Conservation (phyloP, 1,284 basidiomycete genomes). For the Sporisorium iseilematis-ciliati region DNA sequence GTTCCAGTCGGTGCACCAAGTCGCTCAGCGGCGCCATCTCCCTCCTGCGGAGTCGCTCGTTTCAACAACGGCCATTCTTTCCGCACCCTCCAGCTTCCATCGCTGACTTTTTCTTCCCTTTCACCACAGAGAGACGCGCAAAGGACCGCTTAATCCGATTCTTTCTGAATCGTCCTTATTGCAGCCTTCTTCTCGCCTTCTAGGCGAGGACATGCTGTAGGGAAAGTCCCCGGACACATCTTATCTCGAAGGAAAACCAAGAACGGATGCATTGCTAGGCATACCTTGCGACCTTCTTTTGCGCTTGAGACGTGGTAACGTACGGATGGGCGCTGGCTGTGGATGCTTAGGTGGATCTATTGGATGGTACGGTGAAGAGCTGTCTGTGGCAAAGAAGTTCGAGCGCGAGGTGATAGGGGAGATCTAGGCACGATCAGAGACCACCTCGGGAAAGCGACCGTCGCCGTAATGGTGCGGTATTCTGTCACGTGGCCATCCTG, state of each 20-base stretch:
- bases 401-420: neutral
- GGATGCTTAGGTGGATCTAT: constrained; percentile 3
- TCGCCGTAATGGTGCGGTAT: constrained; percentile 47
- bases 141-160: constrained; percentile 50
- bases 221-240: constrained; percentile 62
- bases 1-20: constrained; percentile 6
- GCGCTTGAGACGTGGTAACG: constrained; percentile 30
- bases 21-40: neutral
- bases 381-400: constrained; percentile 2
- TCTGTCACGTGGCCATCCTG: constrained; percentile 40
- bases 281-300: neutral
- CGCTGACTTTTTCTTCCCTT: neutral
- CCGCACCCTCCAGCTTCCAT: neutral
- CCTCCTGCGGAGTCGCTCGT: neutral
- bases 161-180: constrained; percentile 28
- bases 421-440: constrained; percentile 32
- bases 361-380: neutral
- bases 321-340: constrained; percentile 19
- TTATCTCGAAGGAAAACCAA: constrained; percentile 5
- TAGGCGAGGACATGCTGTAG: constrained; percentile 51
- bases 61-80: constrained; percentile 25
- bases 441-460: constrained; percentile 52
- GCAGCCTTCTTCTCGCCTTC: constrained; percentile 38
- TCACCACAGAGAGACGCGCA: constrained; percentile 50
- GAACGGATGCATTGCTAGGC: constrained; percentile 34